Base-by-base conservation (phyloP, 169 alveolate species). In the Plasmodium relictum region DNA sequence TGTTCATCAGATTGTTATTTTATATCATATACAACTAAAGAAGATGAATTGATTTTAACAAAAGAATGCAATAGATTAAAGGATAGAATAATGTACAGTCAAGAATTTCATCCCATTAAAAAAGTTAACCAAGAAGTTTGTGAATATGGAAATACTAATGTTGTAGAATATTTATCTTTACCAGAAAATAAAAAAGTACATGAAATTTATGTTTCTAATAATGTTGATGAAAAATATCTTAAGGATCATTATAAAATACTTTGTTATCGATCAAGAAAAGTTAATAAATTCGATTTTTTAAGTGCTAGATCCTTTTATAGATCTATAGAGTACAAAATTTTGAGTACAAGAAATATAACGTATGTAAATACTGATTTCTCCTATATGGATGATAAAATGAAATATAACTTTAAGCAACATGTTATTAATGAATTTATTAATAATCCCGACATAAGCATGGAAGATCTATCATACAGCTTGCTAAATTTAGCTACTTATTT, bases 371-470 rank as follows among this genome's bases (percentile, higher is more conserved):
- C 44, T 2, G 88, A 86, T 50, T 70, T 71, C 61, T 70, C 85
- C 42, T 86, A 86, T 65, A 86, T 86, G 92, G 87, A 86, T 18
- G 92, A 86, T 48, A 31, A 86, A 50, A 86, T 86, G 92, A 86
- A 86, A n/a, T 16, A 20, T 44, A 86, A 86, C 48, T 86, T 86
- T 54, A 86, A 86, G 37, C 92, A 86, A 45, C 92, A 86, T 45
- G 87, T 69, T 10, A 86, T 86, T 12, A 86, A 86, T 48, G 92
- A 86, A 63, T 86, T 70, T 50, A 72, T 86, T 12, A 86, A 58
- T 45, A 59, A 86, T n/a, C 87, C 74, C 0, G 24, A 59, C 31
- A 86, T 86, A 41, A 54, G n/a, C 42, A 86, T 70, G 74, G 88
- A 86, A 3, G 76, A 86, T 6, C 26, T 86, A 18, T 42, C 70